Base-by-base conservation (phyloP, 371 early-diverging fungal species). In the Rhizopus microsporus region DNA sequence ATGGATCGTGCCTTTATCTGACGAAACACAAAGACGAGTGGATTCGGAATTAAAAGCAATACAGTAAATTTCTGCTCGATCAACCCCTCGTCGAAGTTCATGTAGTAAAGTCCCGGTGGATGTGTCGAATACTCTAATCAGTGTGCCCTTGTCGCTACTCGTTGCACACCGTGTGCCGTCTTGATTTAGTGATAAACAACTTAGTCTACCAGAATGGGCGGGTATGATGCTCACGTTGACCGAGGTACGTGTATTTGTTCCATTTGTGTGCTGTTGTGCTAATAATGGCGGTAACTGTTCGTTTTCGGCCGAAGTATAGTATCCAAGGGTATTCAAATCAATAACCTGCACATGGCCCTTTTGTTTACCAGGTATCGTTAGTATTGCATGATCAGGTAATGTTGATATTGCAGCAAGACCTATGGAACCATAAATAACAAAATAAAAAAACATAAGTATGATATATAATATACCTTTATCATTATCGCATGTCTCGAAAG, bases 1-100 rank as follows among this genome's bases (percentile, higher is more conserved):
- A 66, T 97, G 97, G 7, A 96, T 87, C 3, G 97, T 97, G 13
- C 93, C 93, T 62, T 96, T 95, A 71, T 96, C 96, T 0, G 91
- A 91, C 4, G 94, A 87, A 6, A 93, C 94, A 63, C 90, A 88
- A 15, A 95, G 71, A 33, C 92, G 74, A 0, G 90, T 89, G 7
- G 85, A 85, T 54, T 90, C 90, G 38, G 78, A 71, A 59, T 89
- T 91, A 67, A 97, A 96, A 13, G 92, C 90, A 38, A 97, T 88
- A 47, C 88, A 79, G 70, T 86, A 93, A 17, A 97, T 96, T 53
- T 89, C 90, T 6, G 97, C 96, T 17, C 89, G 70, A 63, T 96
- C 97, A 51, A 88, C 83, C 13, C 97, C 96, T 49, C 97, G 75
- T 37, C 97, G 79, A 31, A 97, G 83, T 66, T 97, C 96, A 54